Evolutionary conservation across 805 yeast species (phyloP).

Genomic region (Scheffersomyces amazonensis): DNA sequence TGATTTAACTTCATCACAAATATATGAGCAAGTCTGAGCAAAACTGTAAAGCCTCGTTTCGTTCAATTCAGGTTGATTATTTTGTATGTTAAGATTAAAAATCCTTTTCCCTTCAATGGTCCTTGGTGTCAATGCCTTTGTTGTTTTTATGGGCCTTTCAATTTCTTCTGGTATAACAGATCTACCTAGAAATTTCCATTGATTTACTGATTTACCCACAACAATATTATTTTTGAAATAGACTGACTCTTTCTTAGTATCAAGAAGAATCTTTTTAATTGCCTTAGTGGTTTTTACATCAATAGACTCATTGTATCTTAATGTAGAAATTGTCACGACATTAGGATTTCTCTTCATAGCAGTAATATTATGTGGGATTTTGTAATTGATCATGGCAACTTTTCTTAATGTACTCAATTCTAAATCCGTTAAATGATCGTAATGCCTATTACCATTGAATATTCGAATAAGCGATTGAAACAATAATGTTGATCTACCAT

Average conservation of each 20-base stretch:
- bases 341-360: slow-evolving; percentile 28
- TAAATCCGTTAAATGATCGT: slow-evolving; percentile 3
- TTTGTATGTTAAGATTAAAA: slow-evolving; percentile 13
- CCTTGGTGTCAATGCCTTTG: slow-evolving; percentile 16
- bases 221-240: slow-evolving; percentile 18
- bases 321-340: slow-evolving; percentile 16
- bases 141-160: slow-evolving; percentile 15
- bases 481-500: slow-evolving; percentile 21
- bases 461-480: slow-evolving; percentile 21
- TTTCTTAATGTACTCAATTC: slow-evolving; percentile 19
- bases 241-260: slow-evolving; percentile 11
- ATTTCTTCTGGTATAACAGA: slow-evolving; percentile 18
- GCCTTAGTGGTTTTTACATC: slow-evolving; percentile 7
- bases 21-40: slow-evolving; percentile 26
- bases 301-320: slow-evolving; percentile 26
- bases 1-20: slow-evolving; percentile 7
- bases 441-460: slow-evolving; percentile 10
- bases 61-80: slow-evolving; percentile 16
- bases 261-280: slow-evolving; percentile 12
- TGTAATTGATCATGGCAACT: slow-evolving; percentile 20
- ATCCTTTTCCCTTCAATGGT: slow-evolving; percentile 18
- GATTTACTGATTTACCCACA: slow-evolving; percentile 28
- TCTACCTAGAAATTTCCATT: slow-evolving; percentile 34
- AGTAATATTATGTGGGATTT: slow-evolving; percentile 20
- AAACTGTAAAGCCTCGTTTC: slow-evolving; percentile 21